A percentile compares a stretch with the other conserved stretches of the same genome.
These are phyloP conservation scores for Wickerhamomyces silvicola DNA, from an alignment of 805 yeast genomes.

Conservation along the genomic window DNA sequence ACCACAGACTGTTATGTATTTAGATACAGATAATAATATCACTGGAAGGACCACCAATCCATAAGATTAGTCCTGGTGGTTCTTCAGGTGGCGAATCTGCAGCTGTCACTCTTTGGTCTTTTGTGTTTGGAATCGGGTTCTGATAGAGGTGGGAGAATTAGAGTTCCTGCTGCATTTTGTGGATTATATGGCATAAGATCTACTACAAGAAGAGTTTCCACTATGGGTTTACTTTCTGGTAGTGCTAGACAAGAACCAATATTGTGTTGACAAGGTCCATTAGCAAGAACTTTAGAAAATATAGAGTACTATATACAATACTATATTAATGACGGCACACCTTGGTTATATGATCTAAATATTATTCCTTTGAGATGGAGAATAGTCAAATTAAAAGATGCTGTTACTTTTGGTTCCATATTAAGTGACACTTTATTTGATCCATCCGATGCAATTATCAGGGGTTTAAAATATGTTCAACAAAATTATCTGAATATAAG, in stretches of 20 bases:
- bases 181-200: slow-evolving; percentile 60
- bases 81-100: slow-evolving; percentile 73
- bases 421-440: slow-evolving; percentile 60
- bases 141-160: slow-evolving; percentile 67
- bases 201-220: slow-evolving; percentile 41
- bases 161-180: slow-evolving; percentile 62
- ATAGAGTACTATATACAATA: slow-evolving; percentile 60
- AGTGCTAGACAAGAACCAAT: slow-evolving; percentile 45
- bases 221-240: slow-evolving; percentile 21
- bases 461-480: slow-evolving; percentile 48
- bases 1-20: slow-evolving; percentile 67
- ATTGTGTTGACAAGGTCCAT: slow-evolving; percentile 63
- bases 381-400: slow-evolving; percentile 26
- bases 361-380: slow-evolving; percentile 34
- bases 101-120: slow-evolving; percentile 48
- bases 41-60: slow-evolving; percentile 58
- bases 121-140: slow-evolving; percentile 61
- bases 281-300: slow-evolving; percentile 59
- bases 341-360: slow-evolving; percentile 47
- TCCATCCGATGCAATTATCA: slow-evolving; percentile 56
- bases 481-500: slow-evolving; percentile 33
- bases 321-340: slow-evolving; percentile 47
- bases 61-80: slow-evolving; percentile 56
- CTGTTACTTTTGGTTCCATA: slow-evolving; percentile 54
- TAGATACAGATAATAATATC: slow-evolving; percentile 55